Conservation (phyloP, 495 filamentous ascomycete species). For the Cercophora sp. region DNA sequence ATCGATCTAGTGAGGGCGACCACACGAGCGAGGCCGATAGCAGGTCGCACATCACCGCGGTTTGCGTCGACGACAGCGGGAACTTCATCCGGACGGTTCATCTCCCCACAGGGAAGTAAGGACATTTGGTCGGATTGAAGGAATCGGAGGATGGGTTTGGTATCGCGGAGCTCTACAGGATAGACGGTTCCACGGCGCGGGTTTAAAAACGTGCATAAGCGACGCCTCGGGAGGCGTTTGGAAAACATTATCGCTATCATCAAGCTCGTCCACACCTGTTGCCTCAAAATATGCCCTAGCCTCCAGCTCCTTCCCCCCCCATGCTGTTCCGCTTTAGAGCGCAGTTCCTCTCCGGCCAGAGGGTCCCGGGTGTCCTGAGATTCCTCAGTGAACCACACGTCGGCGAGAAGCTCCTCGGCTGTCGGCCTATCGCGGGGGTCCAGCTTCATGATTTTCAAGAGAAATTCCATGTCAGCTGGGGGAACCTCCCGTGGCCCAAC, state of each 20-base stretch:
- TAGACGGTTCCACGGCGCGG: constrained; percentile 7
- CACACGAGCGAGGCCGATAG: constrained; percentile 9
- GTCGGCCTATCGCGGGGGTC: constrained; percentile 19
- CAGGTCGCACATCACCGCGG: constrained; percentile 11
- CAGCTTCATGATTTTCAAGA: constrained; percentile 18
- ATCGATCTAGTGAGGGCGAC: constrained; percentile 7
- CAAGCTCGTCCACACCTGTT: too few species aligned
- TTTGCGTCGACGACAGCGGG: constrained; percentile 8
- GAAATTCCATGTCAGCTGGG: constrained; percentile 11
- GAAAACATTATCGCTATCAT: too few species aligned
- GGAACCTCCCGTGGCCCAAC: constrained; percentile 9
- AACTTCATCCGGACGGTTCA: constrained; percentile 11
- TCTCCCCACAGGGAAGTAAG: constrained; percentile 9
- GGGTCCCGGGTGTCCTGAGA: constrained; percentile 17
- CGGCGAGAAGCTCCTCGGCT: constrained; percentile 15
- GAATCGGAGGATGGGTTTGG: constrained; percentile 8
- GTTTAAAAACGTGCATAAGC: too few species aligned
- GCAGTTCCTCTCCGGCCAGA: constrained; percentile 8
- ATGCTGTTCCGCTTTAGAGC: constrained; percentile 1
- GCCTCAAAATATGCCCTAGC: too few species aligned
- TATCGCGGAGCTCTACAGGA: constrained; percentile 7
- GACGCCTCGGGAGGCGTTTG: too few species aligned
- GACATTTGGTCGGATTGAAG: constrained; percentile 3
- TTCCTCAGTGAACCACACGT: constrained; percentile 20
- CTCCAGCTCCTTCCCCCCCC: background rate